Base-by-base conservation (phyloP, 2,329 filamentous ascomycete genomes). In the Passalora sequoiae region DNA sequence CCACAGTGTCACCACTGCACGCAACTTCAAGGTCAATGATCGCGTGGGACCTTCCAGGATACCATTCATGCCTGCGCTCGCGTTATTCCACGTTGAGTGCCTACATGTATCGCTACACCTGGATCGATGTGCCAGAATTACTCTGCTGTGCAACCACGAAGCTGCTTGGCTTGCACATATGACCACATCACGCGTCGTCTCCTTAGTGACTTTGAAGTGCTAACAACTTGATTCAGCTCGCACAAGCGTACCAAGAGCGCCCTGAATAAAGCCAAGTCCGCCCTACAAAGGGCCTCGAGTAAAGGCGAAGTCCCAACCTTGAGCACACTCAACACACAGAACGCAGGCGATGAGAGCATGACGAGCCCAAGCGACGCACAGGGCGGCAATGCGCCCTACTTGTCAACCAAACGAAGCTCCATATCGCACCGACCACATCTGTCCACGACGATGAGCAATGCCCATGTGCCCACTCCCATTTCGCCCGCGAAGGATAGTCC, bases 391-490 rank as follows among this genome's bases (percentile, higher is more conserved):
- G 47, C 19, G 40, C 54, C 27, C 25, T 57, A 43, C 43, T 41
- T 49, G 32, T 51, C 46, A 20, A 54, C 54, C 4, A 40, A 43
- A 36, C 38, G 44, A 30, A 50, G 40, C 7, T 60, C 59, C 25
- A 51, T 55, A 32, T 45, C 49, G 8, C 53, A 57, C 25, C 54
- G 57, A 4, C 60, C 63, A 7, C 61, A 63, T 37, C 54, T 64
- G 3, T 65, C 62, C 12, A 62, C 60, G 4, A 65, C 62, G 35
- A 65, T 65, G 61, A 60, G 60, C 35, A 55, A 59, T 38, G 46
- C 50, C 13, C 51, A 48, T 27, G 30, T 39, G 29, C 42, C 39
- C 33, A 42, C 33, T 2, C 60, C 19, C 50, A 43, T 13, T 28
- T 50, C 49, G 21, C 47, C 52, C 4, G 45, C 43, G 6, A 50